Conservation (phyloP, 1,139 yeast genomes). For the Zygoascus meyerae region DNA sequence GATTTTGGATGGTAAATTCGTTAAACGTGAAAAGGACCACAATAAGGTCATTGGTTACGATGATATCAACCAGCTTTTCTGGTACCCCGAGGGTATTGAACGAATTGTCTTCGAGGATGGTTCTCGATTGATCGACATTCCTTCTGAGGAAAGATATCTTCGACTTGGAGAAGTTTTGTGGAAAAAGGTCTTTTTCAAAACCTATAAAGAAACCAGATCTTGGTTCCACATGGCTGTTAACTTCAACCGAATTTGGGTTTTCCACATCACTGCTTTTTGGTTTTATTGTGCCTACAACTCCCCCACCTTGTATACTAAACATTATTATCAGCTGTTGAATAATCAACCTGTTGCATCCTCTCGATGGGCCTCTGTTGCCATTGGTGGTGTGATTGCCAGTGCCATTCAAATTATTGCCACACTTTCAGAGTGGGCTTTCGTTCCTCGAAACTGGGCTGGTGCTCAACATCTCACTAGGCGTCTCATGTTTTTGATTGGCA, state of each 20-base stretch:
- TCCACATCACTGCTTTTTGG: conserved; percentile 76
- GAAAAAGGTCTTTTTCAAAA: conserved; percentile 61
- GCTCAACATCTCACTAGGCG: conserved; percentile 58
- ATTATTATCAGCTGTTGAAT: conserved; percentile 63
- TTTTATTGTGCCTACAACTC: conserved; percentile 73
- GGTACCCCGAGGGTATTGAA: conserved; percentile 64
- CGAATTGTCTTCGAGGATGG: conserved; percentile 43
- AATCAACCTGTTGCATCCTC: conserved; percentile 66
- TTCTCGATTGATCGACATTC: conserved; percentile 40
- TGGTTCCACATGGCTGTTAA: conserved; percentile 76
- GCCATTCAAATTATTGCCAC: conserved; percentile 68
- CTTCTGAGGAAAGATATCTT: conserved; percentile 43
- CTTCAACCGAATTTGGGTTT: conserved; percentile 78
- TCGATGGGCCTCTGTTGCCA: conserved; percentile 57
- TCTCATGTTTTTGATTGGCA: conserved; percentile 50
- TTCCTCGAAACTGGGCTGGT: conserved; percentile 69
- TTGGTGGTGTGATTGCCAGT: conserved; percentile 66
- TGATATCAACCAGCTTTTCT: conserved; percentile 77
- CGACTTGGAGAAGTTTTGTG: conserved; percentile 51
- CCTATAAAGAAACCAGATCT: conserved; percentile 65
- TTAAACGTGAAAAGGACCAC: conserved; percentile 60
- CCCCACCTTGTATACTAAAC: conserved; percentile 64
- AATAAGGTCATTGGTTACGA: conserved; percentile 72
- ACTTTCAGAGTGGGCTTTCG: conserved; percentile 82
- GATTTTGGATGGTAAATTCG: conserved; percentile 37